These are phyloP conservation scores for Parmales sp. DNA, from an alignment of 108 stramenopile species.

Conservation along the genomic window DNA sequence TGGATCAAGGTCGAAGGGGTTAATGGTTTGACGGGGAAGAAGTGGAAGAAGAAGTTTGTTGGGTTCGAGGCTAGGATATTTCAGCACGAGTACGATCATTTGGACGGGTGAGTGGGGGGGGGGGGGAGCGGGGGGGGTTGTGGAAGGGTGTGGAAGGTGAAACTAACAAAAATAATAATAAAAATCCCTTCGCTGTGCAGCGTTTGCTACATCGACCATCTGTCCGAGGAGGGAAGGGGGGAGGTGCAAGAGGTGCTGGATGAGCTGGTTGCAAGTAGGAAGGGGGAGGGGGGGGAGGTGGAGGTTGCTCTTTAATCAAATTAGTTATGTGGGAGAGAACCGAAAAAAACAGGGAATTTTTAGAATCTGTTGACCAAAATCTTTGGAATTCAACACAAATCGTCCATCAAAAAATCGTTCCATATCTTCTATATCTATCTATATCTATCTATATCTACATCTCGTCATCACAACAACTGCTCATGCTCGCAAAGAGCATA, in stretches of 20 bases:
- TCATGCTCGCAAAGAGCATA: too few species aligned
- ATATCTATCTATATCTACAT: background rate
- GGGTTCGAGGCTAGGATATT: conserved; percentile 82
- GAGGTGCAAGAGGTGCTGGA: conserved; percentile 51
- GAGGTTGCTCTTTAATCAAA: conserved; percentile 47
- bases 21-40: conserved; percentile 68
- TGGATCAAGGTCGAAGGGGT: conserved; percentile 88
- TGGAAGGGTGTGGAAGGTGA: too few species aligned
- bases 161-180: too few species aligned
- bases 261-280: conserved; percentile 57
- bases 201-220: conserved; percentile 62
- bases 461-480: background rate
- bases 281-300: conserved; percentile 59
- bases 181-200: too few species aligned
- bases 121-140: too few species aligned
- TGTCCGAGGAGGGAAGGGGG: conserved; percentile 46
- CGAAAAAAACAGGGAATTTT: background rate
- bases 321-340: background rate
- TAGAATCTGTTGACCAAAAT: background rate
- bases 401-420: background rate
- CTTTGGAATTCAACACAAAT: background rate
- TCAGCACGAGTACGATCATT: conserved; percentile 96
- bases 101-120: too few species aligned
- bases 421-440: background rate
- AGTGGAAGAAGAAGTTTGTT: conserved; percentile 70